Conservation (phyloP, 306 rosid genomes). For the Sicyos baderoa region DNA sequence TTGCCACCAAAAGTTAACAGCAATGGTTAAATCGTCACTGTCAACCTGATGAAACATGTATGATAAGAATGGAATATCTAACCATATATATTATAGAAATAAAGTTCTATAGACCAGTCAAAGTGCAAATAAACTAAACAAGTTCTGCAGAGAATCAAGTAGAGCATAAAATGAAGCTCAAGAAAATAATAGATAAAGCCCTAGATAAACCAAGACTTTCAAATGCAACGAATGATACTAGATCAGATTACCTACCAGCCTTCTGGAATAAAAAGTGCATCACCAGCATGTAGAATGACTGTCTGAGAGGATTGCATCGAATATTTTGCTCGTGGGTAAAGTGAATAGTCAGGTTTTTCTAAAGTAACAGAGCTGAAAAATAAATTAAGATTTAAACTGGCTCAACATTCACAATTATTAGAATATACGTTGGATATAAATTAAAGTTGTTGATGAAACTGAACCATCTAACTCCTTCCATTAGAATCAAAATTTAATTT, state of each 20-base stretch:
- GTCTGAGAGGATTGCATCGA: slow-evolving; percentile 53
- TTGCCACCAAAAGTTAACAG: slow-evolving; percentile 92
- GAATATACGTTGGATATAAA: neutral
- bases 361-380: slow-evolving; percentile 63
- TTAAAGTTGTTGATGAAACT: neutral
- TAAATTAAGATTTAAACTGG: neutral
- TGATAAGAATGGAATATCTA: slow-evolving; percentile 8
- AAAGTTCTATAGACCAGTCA: neutral
- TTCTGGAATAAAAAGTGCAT: slow-evolving; percentile 93
- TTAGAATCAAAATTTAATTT: neutral
- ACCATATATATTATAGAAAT: slow-evolving; percentile 3
- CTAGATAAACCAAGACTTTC: neutral
- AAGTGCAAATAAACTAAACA: slow-evolving; percentile 5
- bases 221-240: slow-evolving; percentile 2
- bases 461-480: neutral
- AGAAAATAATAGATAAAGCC: neutral
- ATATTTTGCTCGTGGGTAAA: slow-evolving; percentile 66
- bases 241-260: slow-evolving; percentile 92
- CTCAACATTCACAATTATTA: neutral
- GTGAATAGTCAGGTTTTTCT: slow-evolving; percentile 64
- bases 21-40: slow-evolving; percentile 82
- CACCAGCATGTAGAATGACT: slow-evolving; percentile 74
- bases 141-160: slow-evolving; percentile 8
- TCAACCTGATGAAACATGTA: slow-evolving; percentile 90
- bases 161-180: neutral